Evolutionary conservation across 1,284 basidiomycete genomes (phyloP), one percentile per base, ranked within the genome.

Genomic region (Moesziomyces parantarcticus): DNA sequence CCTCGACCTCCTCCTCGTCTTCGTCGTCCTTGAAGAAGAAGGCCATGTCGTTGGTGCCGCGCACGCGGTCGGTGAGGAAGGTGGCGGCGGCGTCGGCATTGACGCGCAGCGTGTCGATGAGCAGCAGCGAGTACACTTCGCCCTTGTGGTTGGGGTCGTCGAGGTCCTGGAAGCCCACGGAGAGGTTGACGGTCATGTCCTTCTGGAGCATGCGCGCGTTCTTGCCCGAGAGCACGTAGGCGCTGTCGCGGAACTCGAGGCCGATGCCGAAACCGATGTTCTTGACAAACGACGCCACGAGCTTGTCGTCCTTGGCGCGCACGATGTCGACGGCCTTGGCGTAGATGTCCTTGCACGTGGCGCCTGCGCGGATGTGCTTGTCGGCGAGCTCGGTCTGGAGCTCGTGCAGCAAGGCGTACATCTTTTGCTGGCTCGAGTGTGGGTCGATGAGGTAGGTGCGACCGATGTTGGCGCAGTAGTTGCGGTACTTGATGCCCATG

Each of bases 381-480:
- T 88, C 86, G 23, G 95, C 84, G 6, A 95, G 86, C 75, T 94
- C 92, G 16, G 88, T 85, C 82, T 98, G 94, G 14, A 97, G 85
- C 26, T 90, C 88, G 34, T 94, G 85, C 40, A 97, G 87, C 32
- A 93, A 87, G 39, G 88, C 88, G 82, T 97, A 97, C 11, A 88
- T 87, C 92, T 94, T 80, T 36, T 75, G 68, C 61, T 78, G 77
- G 47, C 67, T 74, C 81, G 92, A 91, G 75, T 90, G 91, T 2
- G 96, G 95, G 83, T 96, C 94, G 48, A 98, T 94, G 78, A 97
- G 92, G 84, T 96, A 95, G 3, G 93, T 97, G 45, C 96, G 88
- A 11, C 92, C 93, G 67, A 97, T 88, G 84, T 94, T 96, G 32
- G 92, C 90, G 81, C 93, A 94, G 83, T 98, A 98, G 11, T 90